Evolutionary conservation across 495 filamentous ascomycete genomes (phyloP), one percentile per base, ranked within the genome.

Genomic region (Haplographium delicatum): DNA sequence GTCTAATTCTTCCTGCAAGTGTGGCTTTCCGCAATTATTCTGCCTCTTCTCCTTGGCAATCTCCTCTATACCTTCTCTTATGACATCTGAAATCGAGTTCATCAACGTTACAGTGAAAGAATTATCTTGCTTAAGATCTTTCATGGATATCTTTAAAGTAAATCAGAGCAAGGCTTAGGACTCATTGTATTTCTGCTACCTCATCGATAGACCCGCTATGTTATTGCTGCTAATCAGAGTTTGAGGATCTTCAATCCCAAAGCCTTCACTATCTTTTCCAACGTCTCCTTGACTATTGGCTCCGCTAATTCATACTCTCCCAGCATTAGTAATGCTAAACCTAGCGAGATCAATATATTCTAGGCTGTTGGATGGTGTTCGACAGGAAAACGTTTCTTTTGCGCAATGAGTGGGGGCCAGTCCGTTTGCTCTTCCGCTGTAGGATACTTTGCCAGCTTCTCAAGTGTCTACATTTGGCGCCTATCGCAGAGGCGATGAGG

Each of bases 181-280:
- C 8, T 43, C 39, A 6, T 1, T 10, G 15, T 25, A 43, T 9
- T 43, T 43, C n/a, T 43, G 23, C 15, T 24, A 22, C 23, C 22
- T 43, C 39, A 43, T 24, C 23, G 26, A 26, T n/a, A 25, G 4
- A 22, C 39, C 39, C n/a, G 8, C 39, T 3, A 43, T 19, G 15
- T 43, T 43, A 22, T 43, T 43, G 15, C 22, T 16, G 39, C 39
- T 26, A 3, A 25, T 26, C 23, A 43, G 15, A 25, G 9, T 26
- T 3, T 26, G 40, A 50, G 53, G 51, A 27, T 56, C 23, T 18
- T 50, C 34, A 18, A 58, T 53, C 60, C 53, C 30, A 49, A 53
- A n/a, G 38, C 30, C 44, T 65, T 59, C 11, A 58, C 8, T 24
- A 13, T 43, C 47, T 55, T 24, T 7, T 38, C 44, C 26, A 68